Conservation (phyloP, 1,139 yeast species). For the Debaryomycetaceae sp. region DNA sequence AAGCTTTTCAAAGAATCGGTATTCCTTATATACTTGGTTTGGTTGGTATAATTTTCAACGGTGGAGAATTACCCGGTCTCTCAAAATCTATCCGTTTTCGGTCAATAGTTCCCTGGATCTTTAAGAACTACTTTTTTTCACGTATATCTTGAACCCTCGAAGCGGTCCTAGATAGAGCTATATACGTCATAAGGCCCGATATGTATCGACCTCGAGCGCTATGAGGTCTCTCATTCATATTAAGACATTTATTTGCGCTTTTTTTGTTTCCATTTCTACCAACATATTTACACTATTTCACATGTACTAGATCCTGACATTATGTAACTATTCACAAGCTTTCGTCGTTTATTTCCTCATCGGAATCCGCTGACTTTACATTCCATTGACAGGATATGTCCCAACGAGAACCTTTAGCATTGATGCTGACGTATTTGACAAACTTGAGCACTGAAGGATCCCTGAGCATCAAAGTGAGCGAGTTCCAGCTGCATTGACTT, state of each 20-base stretch:
- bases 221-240: no score
- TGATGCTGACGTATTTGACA: constrained; percentile 84
- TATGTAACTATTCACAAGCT: background rate
- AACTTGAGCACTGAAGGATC: constrained; percentile 85
- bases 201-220: no score
- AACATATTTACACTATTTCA: background rate
- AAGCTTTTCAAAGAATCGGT: background rate
- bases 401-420: constrained; percentile 93
- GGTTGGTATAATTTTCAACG: background rate
- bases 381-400: constrained; percentile 83
- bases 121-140: background rate
- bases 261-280: background rate
- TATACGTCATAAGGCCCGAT: no score
- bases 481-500: constrained; percentile 82
- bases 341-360: constrained; percentile 10
- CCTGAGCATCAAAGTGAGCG: constrained; percentile 70
- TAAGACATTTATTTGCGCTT: no score
- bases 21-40: background rate
- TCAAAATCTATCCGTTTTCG: background rate
- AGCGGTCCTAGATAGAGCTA: background rate
- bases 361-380: constrained; percentile 38
- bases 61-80: constrained; percentile 1
- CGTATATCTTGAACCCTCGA: no score
- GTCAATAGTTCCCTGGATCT: background rate
- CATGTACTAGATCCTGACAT: background rate